These are phyloP conservation scores for Malassezia sympodialis DNA, from an alignment of 1,284 basidiomycete genomes.

Conservation along the genomic window DNA sequence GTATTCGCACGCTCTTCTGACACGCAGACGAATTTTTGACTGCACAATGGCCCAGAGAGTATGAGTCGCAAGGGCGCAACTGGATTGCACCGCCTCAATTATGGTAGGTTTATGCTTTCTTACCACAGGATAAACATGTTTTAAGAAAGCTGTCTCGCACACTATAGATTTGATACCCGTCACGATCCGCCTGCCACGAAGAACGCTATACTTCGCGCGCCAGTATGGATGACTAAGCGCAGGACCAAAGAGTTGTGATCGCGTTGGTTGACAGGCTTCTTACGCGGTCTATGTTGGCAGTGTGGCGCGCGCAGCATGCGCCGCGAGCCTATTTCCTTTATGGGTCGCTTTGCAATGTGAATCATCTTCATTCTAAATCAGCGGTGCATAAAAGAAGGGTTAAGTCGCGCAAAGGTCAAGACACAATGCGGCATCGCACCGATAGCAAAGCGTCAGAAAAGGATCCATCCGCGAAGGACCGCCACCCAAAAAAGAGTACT, in stretches of 20 bases:
- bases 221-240: neutral
- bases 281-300: neutral
- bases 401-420: neutral
- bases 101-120: conserved; percentile 57
- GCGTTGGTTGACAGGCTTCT: neutral
- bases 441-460: neutral
- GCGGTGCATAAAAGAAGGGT: neutral
- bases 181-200: neutral
- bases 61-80: conserved; percentile 64
- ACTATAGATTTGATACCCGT: neutral
- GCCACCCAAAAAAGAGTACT: neutral
- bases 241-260: neutral
- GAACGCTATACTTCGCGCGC: neutral
- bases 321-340: neutral
- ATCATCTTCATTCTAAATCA: neutral
- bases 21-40: conserved; percentile 65
- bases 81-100: conserved; percentile 66
- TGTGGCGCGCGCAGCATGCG: neutral
- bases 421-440: neutral
- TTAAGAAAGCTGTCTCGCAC: neutral
- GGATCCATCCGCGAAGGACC: neutral
- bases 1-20: conserved; percentile 13
- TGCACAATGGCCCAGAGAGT: conserved; percentile 88
- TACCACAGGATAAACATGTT: neutral
- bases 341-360: neutral